Percentiles rank a stretch among this genome's conserved stretches.
phyloP scores from a whole-genome alignment of 2,329 filamentous ascomycete genomes.

The Ophiostoma ulmi region DNA sequence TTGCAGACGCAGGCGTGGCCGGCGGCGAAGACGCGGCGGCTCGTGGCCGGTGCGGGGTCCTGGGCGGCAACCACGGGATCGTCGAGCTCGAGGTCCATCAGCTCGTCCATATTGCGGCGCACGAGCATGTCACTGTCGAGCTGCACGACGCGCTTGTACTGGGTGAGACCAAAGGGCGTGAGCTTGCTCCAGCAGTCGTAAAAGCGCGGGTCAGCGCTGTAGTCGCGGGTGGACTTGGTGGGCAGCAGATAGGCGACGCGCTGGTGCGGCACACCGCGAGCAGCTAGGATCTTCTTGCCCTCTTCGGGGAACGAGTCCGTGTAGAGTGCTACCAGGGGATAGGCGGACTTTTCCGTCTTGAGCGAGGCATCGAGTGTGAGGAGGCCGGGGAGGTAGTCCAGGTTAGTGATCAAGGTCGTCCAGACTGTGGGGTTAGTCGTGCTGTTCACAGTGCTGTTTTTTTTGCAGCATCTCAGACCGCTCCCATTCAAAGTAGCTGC shows the following conservation, averaged over 20 bases:
- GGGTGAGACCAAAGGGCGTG: slow-evolving; percentile 66
- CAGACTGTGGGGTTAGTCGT: slow-evolving; percentile 51
- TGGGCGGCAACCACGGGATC: slow-evolving; percentile 27
- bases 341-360: slow-evolving; percentile 57
- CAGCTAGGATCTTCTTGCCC: slow-evolving; percentile 63
- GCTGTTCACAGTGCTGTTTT: not conserved
- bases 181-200: slow-evolving; percentile 90
- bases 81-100: slow-evolving; percentile 71
- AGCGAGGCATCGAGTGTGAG: slow-evolving; percentile 76
- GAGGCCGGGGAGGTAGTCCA: slow-evolving; percentile 73
- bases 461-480: not conserved
- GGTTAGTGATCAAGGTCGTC: slow-evolving; percentile 83
- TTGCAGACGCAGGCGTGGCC: slow-evolving; percentile 84
- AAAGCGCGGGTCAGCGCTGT: slow-evolving; percentile 73
- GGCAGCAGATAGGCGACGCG: slow-evolving; percentile 70
- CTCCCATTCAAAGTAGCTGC: not conserved
- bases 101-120: slow-evolving; percentile 79
- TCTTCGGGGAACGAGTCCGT: slow-evolving; percentile 67
- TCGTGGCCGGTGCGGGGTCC: slow-evolving; percentile 30
- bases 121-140: slow-evolving; percentile 87
- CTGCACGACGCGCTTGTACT: slow-evolving; percentile 76
- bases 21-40: slow-evolving; percentile 70
- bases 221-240: slow-evolving; percentile 56
- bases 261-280: slow-evolving; percentile 63
- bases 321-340: slow-evolving; percentile 78